Percentiles rank a stretch among this genome's conserved stretches.
Evolutionary conservation across 2,329 filamentous ascomycete genomes (phyloP).

Genomic region (Remersonia thermophila): DNA sequence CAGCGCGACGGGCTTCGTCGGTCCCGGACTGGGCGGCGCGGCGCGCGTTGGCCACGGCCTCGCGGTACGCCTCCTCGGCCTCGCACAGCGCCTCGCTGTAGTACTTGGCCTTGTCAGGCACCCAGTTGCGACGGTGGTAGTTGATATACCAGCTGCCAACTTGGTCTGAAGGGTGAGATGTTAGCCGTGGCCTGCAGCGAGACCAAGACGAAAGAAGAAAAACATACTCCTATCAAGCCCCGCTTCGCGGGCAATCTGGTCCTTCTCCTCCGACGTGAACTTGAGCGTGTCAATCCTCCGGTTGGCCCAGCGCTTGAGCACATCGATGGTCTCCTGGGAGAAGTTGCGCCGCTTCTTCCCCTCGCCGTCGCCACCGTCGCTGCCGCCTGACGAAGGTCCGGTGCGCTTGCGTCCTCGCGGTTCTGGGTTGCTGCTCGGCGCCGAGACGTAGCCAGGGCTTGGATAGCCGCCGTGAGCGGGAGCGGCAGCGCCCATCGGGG

Average conservation of each 20-base stretch:
- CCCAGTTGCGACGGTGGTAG: slow-evolving; percentile 43
- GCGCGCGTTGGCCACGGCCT: background rate
- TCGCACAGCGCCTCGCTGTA: background rate
- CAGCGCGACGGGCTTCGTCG: background rate
- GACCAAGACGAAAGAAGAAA: background rate
- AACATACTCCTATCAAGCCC: slow-evolving; percentile 65
- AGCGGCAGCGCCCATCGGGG: background rate
- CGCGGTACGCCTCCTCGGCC: background rate
- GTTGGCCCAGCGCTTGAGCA: slow-evolving; percentile 59
- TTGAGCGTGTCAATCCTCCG: no score
- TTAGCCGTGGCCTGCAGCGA: no score
- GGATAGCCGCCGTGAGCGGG: background rate
- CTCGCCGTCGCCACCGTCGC: slow-evolving; percentile 37
- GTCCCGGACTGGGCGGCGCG: background rate
- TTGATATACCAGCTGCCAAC: slow-evolving; percentile 79
- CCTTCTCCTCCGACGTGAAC: slow-evolving; percentile 69
- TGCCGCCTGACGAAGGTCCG: slow-evolving; percentile 9
- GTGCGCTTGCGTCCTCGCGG: background rate
- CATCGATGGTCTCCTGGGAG: slow-evolving; percentile 80
- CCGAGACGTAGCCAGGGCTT: no score
- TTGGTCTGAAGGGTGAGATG: slow-evolving; percentile 47
- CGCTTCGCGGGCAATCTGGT: slow-evolving; percentile 64
- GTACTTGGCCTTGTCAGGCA: background rate
- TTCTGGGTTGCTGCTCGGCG: no score
- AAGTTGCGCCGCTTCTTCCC: slow-evolving; percentile 57